Evolutionary conservation across 2,329 filamentous ascomycete genomes (phyloP), one percentile per base, ranked within the genome.

Genomic region (Aureobasidium sp.): DNA sequence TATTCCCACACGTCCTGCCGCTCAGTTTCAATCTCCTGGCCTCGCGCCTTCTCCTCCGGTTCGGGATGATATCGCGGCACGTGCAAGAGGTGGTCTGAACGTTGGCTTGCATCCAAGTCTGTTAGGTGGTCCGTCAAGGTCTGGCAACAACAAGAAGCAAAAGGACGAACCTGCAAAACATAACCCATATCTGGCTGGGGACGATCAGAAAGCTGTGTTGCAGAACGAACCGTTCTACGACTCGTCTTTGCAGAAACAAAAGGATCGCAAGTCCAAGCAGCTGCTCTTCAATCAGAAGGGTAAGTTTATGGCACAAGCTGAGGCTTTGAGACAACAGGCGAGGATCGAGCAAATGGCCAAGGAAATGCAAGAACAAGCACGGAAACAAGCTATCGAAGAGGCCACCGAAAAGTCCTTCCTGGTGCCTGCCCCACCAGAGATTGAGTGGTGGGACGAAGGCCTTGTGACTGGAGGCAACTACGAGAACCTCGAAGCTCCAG

Each of bases 381-480:
- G 92, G 63, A 93, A 91, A 73, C 91, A 89, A n/a, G 92, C 91
- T 51, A 90, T 97, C 65, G 93, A 97, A 69, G 93, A 97, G 72
- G 93, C 95, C 65, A 86, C 89, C 53, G 93, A 99, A 74, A 96
- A 93, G 74, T 89, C 91, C 36, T 97, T 93, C 72, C 76, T 94
- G 4, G 85, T 97, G 6, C 87, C 93, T 65, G 81, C 83, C 36
- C 94, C 94, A 11, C 94, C 94, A 4, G 88, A 88, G 8, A 83
- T 97, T 45, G 94, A 99, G 74, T 99, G 94, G 94, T 97, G 93
- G 90, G 94, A 99, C 69, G 92, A 97, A 76, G 90, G 87, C 2
- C 78, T 97, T 20, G 81, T 96, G 17, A 90, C 88, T 45, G 82
- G 83, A 45, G 87, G 83, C 61, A 69, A 68, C 45, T 97, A 97